phyloP scores from a whole-genome alignment of 768 basidiomycete genomes.

The Rhodotorula diobovata region DNA sequence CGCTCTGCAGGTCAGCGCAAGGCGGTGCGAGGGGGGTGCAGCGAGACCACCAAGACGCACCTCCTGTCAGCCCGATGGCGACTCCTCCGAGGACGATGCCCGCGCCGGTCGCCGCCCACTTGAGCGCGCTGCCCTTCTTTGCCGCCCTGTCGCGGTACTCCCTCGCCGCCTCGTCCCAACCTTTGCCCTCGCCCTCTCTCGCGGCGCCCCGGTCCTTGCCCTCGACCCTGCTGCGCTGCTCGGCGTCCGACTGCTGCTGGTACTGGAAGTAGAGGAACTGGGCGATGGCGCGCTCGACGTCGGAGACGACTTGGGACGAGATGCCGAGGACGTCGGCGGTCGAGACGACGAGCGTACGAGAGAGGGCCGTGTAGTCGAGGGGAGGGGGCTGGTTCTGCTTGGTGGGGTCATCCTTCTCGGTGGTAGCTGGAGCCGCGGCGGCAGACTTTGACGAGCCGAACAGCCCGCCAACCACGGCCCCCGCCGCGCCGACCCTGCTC shows the following conservation, averaged over 20 bases:
- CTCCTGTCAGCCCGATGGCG: slow-evolving; percentile 41
- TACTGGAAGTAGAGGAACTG: slow-evolving; percentile 37
- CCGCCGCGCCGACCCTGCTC: neutral
- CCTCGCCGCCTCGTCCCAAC: slow-evolving; percentile 35
- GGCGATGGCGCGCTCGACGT: slow-evolving; percentile 31
- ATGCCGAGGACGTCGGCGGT: slow-evolving; percentile 20
- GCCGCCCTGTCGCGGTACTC: slow-evolving; percentile 18
- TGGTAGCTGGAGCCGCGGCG: neutral
- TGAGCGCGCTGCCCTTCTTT: slow-evolving; percentile 32
- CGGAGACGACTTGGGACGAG: neutral
- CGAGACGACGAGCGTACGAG: slow-evolving; percentile 28
- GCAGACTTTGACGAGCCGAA: neutral
- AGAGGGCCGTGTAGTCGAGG: slow-evolving; percentile 28
- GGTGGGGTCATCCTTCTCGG: neutral
- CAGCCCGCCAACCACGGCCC: slow-evolving; percentile 9
- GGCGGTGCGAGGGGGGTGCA: neutral
- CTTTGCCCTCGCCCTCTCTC: neutral
- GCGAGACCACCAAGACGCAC: neutral
- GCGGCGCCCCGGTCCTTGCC: neutral
- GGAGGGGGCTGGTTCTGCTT: neutral
- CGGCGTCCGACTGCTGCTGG: neutral
- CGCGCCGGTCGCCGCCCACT: slow-evolving; percentile 41
- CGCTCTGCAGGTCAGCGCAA: too few species aligned
- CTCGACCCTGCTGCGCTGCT: slow-evolving; percentile 2
- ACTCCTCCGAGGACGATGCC: slow-evolving; percentile 42